These are phyloP conservation scores for Cyphellophora attinorum DNA, from an alignment of 2,329 filamentous ascomycete species.

Conservation along the genomic window DNA sequence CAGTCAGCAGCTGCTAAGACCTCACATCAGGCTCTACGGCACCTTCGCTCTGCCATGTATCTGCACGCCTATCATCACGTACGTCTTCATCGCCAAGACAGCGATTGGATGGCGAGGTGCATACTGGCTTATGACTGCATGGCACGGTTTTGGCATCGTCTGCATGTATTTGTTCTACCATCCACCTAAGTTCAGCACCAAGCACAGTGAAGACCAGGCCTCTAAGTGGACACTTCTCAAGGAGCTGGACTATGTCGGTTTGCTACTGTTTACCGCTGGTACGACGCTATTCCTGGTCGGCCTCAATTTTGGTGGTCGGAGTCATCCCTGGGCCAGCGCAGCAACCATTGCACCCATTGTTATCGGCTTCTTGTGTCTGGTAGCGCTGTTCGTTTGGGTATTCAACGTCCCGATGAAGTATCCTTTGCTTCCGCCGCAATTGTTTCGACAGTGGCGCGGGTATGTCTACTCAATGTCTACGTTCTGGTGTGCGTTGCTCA, in stretches of 20 bases:
- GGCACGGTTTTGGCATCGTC: constrained; percentile 2
- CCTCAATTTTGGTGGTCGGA: constrained; percentile 31
- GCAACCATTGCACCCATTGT: constrained; percentile 27
- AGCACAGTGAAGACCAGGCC: constrained; percentile 24
- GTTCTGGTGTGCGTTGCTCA: background rate
- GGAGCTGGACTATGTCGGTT: constrained; percentile 37
- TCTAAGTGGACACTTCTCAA: constrained; percentile 25
- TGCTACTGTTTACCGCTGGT: constrained; percentile 32
- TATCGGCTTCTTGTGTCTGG: constrained; percentile 26
- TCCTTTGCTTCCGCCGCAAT: constrained; percentile 32
- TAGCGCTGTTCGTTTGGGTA: constrained; percentile 29
- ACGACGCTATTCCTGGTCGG: constrained; percentile 34
- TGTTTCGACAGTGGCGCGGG: constrained; percentile 29
- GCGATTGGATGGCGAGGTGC: constrained; percentile 37
- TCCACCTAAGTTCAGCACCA: constrained; percentile 37
- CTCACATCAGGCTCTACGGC: constrained; percentile 3
- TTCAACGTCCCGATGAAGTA: constrained; percentile 26
- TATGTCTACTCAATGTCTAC: constrained; percentile 1
- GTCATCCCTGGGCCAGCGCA: constrained; percentile 32
- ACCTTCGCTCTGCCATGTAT: constrained; percentile 20
- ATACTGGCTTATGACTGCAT: constrained; percentile 25
- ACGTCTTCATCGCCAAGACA: constrained; percentile 34
- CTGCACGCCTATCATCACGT: constrained; percentile 37
- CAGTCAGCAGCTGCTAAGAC: too few relatives aligned
- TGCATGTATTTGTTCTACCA: constrained; percentile 32